Conservation (phyloP, 1,139 yeast genomes). For the Hansenula lynferdii region DNA sequence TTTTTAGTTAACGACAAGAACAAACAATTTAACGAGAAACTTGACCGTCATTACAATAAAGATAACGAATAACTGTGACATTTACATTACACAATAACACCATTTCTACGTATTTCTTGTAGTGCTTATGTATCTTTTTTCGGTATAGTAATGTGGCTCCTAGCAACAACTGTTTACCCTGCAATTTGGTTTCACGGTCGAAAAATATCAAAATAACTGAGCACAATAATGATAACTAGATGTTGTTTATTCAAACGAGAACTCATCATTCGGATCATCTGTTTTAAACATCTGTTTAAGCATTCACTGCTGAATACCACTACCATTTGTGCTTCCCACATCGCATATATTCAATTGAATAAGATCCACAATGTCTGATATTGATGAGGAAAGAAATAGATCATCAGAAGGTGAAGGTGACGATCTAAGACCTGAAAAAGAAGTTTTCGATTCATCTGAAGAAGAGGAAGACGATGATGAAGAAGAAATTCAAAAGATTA, state of each 20-base stretch:
- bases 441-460: slow-evolving; percentile 63
- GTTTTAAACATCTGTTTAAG: no score
- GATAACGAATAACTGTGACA: no score
- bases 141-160: no score
- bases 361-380: slow-evolving; percentile 7
- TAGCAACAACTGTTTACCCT: no score
- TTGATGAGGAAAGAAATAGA: slow-evolving; percentile 7
- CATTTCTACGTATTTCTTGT: no score
- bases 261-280: background rate
- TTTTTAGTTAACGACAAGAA: slow-evolving; percentile 64
- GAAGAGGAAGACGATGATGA: slow-evolving; percentile 79
- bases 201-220: background rate
- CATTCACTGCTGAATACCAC: no score
- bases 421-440: slow-evolving; percentile 36
- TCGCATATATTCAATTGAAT: no score
- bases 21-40: slow-evolving; percentile 70
- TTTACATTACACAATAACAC: no score
- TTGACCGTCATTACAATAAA: slow-evolving; percentile 57
- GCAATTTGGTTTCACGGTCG: background rate
- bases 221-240: background rate
- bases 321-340: no score
- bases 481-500: slow-evolving; percentile 67
- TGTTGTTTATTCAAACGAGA: background rate
- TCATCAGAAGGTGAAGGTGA: slow-evolving; percentile 27
- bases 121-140: no score